Evolutionary conservation across 2,329 filamentous ascomycete genomes (phyloP).

Genomic region (Fusarium camptoceras): DNA sequence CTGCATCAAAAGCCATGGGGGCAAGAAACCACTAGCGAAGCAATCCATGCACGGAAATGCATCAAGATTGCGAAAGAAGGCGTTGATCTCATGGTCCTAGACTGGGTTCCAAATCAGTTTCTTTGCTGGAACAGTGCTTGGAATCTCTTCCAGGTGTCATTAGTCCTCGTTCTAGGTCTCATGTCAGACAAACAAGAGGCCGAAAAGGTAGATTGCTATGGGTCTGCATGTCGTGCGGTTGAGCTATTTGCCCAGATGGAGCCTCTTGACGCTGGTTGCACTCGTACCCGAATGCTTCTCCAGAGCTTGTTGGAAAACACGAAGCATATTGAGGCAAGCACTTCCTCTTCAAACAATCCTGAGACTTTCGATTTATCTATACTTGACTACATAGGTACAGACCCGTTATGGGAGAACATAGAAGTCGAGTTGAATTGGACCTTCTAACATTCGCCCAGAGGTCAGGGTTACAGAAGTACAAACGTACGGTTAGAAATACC

Average conservation of each 20-base stretch:
- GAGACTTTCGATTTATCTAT: not conserved
- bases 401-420: not conserved
- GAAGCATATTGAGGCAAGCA: not conserved
- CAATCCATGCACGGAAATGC: not conserved
- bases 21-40: fast-evolving
- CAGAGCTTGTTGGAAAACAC: not conserved
- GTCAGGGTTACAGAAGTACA: too few species aligned
- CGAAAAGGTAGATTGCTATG: not conserved
- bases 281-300: slow-evolving; percentile 4
- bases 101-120: slow-evolving; percentile 8
- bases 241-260: slow-evolving; percentile 1
- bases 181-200: not conserved
- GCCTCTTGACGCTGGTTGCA: not conserved
- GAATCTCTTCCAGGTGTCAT: slow-evolving; percentile 8
- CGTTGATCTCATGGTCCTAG: not conserved
- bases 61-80: slow-evolving; percentile 6
- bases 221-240: not conserved
- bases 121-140: slow-evolving; percentile 15
- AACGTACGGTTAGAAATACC: too few species aligned
- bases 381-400: slow-evolving; percentile 4
- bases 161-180: not conserved
- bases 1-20: not conserved
- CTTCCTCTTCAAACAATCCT: fast-evolving
- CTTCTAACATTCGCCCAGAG: too few species aligned
- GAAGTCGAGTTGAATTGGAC: not conserved